phyloP scores from a whole-genome alignment of 441 rosid species.

The Euphorbia celastroides region DNA sequence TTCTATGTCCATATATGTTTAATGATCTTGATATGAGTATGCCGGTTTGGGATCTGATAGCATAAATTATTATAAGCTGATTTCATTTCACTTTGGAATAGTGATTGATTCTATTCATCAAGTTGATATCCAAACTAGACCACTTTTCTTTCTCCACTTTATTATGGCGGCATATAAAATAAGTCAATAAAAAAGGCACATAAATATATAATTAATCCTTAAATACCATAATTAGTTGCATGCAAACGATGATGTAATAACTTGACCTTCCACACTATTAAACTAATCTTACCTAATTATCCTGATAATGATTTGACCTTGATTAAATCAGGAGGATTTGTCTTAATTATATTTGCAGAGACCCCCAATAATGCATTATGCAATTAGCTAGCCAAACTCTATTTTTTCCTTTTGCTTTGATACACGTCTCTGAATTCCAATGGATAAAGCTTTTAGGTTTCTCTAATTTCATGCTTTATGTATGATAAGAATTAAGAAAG shows the following conservation, averaged over 20 bases:
- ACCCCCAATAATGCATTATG: conserved; percentile 30
- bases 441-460: conserved; percentile 10
- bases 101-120: background rate
- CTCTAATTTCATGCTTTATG: conserved; percentile 1
- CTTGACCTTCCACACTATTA: conserved; percentile 27
- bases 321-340: conserved; percentile 22
- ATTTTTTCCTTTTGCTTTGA: conserved; percentile 13
- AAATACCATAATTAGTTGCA: conserved; percentile 17
- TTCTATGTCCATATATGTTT: conserved; percentile 1
- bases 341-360: conserved; percentile 24
- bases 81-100: conserved; percentile 5
- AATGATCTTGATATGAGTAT: conserved; percentile 4
- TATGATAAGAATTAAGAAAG: background rate
- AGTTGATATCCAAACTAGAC: background rate
- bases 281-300: conserved; percentile 21
- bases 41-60: background rate
- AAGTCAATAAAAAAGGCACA: conserved; percentile 6
- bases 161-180: conserved; percentile 8
- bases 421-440: conserved; percentile 14
- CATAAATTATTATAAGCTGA: background rate
- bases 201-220: conserved; percentile 3
- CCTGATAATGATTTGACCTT: conserved; percentile 34
- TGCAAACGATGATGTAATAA: conserved; percentile 20
- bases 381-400: conserved; percentile 22
- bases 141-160: conserved; percentile 1